These are phyloP conservation scores for Rossbeevera mucosa DNA, from an alignment of 768 basidiomycete species.

Conservation along the genomic window DNA sequence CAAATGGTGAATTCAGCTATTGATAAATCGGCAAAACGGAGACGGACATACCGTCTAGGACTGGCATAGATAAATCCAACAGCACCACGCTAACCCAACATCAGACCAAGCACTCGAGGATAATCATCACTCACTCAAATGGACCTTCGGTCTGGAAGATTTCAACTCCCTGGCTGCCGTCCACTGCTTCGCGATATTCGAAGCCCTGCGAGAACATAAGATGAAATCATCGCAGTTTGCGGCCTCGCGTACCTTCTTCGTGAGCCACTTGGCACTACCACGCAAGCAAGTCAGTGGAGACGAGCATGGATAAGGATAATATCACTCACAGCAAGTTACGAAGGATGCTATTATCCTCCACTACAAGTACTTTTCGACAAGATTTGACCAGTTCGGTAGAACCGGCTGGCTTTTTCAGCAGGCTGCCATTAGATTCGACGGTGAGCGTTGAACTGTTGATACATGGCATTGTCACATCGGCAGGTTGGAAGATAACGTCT, in stretches of 20 bases:
- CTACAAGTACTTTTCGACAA: constrained; percentile 66
- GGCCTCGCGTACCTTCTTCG: constrained; percentile 41
- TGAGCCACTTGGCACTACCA: constrained; percentile 58
- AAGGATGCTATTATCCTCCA: constrained; percentile 88
- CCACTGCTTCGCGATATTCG: constrained; percentile 71
- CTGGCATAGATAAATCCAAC: constrained; percentile 88
- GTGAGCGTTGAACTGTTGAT: constrained; percentile 43
- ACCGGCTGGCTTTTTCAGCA: constrained; percentile 64
- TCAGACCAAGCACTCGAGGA: not conserved
- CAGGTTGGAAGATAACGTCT: constrained; percentile 24
- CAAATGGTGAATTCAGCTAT: not conserved
- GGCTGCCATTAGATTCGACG: constrained; percentile 57
- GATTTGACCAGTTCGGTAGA: constrained; percentile 42
- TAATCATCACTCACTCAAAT: constrained; percentile 66
- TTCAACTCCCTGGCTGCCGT: constrained; percentile 82
- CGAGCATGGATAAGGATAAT: not conserved
- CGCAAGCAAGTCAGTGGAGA: constrained; percentile 10
- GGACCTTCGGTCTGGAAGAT: constrained; percentile 67
- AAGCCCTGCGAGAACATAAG: constrained; percentile 47
- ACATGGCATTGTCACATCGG: constrained; percentile 9
- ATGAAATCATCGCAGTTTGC: not conserved
- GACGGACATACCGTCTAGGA: constrained; percentile 68
- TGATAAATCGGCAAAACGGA: not conserved
- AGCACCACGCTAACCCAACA: constrained; percentile 63
- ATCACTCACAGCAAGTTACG: constrained; percentile 72